These are phyloP conservation scores for Moniliophthora roreri DNA, from an alignment of 1,284 basidiomycete species.

Conservation along the genomic window DNA sequence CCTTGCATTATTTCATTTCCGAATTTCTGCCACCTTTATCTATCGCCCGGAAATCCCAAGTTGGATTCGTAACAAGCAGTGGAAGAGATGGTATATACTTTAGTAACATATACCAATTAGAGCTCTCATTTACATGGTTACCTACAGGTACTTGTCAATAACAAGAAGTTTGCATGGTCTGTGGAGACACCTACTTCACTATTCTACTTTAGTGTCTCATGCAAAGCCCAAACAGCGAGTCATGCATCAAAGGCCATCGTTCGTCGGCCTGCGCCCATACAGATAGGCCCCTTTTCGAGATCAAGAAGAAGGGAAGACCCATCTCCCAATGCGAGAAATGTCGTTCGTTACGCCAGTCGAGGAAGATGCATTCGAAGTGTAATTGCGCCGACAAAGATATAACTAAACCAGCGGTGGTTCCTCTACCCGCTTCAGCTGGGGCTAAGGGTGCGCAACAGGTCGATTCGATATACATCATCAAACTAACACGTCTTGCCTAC, in stretches of 20 bases:
- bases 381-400: conserved; percentile 51
- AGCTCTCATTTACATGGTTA: not conserved
- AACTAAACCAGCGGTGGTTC: conserved; percentile 29
- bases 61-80: no score
- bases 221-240: conserved; percentile 53
- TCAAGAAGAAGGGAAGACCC: conserved; percentile 85
- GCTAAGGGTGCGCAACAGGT: conserved; percentile 49
- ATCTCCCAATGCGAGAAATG: conserved; percentile 82
- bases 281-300: conserved; percentile 79
- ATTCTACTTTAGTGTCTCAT: not conserved
- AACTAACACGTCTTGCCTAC: not conserved
- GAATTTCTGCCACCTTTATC: no score
- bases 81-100: no score
- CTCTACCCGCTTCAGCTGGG: conserved; percentile 36
- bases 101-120: no score
- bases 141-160: conserved; percentile 69
- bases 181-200: not conserved
- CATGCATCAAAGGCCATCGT: conserved; percentile 87
- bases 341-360: conserved; percentile 72
- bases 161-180: conserved; percentile 83
- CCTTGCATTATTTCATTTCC: no score
- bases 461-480: not conserved
- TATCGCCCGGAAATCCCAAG: no score
- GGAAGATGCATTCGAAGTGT: conserved; percentile 74
- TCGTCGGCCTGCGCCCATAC: conserved; percentile 82